A percentile compares a stretch with the other conserved stretches of the same genome.
Evolutionary conservation across 257 asterid genomes (phyloP).

Genomic region (Rhazya stricta): DNA sequence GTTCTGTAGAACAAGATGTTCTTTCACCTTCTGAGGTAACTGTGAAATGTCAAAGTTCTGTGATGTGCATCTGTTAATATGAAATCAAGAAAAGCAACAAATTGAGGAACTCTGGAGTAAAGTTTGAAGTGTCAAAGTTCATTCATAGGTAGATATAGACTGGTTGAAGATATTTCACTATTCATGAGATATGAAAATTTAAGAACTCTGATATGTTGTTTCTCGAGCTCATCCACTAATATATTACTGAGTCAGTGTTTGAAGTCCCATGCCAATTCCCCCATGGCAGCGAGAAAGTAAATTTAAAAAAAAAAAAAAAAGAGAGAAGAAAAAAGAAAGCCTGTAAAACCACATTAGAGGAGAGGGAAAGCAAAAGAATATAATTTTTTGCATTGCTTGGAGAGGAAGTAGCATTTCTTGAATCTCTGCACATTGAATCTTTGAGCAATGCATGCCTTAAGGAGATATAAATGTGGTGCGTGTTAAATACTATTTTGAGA

Average conservation of each 20-base stretch:
- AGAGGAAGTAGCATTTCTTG: background rate
- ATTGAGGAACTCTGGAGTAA: background rate
- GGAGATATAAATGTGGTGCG: background rate
- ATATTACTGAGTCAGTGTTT: background rate
- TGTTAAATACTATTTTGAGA: background rate
- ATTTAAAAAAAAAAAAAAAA: too few species aligned
- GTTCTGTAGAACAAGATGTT: constrained; percentile 89
- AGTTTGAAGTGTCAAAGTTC: background rate
- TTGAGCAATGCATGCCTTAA: background rate
- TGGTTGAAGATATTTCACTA: background rate
- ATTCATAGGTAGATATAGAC: background rate
- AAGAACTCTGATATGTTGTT: background rate
- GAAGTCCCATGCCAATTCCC: background rate
- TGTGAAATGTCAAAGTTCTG: background rate
- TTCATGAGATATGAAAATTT: background rate
- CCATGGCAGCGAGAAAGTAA: too few species aligned
- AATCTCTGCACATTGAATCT: too few species aligned
- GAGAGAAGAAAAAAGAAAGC: too few species aligned
- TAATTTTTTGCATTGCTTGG: too few species aligned
- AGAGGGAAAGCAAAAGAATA: background rate
- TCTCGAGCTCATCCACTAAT: background rate
- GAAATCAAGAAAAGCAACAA: background rate
- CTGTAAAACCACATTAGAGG: background rate
- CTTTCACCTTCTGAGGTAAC: constrained; percentile 91
- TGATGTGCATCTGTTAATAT: background rate